Base-by-base conservation (phyloP, 352 stramenopile species). In the Pythium scleroteichum region DNA sequence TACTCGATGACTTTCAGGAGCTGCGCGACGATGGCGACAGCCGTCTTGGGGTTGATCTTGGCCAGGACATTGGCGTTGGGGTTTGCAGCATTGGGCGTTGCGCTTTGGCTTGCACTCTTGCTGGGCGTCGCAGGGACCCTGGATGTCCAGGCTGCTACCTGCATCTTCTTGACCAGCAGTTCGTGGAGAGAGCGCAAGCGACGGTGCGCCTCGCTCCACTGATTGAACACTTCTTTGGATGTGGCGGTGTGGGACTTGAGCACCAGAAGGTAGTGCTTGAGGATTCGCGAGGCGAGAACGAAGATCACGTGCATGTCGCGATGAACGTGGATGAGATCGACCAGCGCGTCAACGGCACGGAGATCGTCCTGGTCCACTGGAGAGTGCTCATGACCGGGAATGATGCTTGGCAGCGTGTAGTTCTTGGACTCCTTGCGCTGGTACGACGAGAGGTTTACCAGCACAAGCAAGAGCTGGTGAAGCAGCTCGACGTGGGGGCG, bases 281-380 rank as follows among this genome's bases (percentile, higher is more conserved):
- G 68, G 32, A 92, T 70, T 6, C 71, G 59, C 3, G 82, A 76
- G 8, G 80, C 82, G 1, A 94, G 71, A 38, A 82, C 67, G 51
- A 96, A 96, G 19, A 97, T 71, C 23, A 83, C 72, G 33, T 87
- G 75, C 84, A 94, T 95, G 53, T 96, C 89, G 41, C 89, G 88
- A 64, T 98, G 97, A 58, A 98, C 96, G 69, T 99, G 95, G 56
- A 98, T 69, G 45, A 98, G 66, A 61, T 99, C 94, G 13, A 98
- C 80, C 14, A 98, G 81, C 40, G 91, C 79, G 58, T 98, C 87
- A 16, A 96, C 79, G 26, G 79, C 79, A 8, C 76, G 72, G 27
- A 85, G 53, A 56, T 93, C 80, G 23, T 88, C 80, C 19, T 71
- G 63, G 27, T 89, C 75, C 32, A 82, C 56, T n/a, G 46, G 13